phyloP scores from a whole-genome alignment of 805 yeast species.

The Candida silvicultrix region DNA sequence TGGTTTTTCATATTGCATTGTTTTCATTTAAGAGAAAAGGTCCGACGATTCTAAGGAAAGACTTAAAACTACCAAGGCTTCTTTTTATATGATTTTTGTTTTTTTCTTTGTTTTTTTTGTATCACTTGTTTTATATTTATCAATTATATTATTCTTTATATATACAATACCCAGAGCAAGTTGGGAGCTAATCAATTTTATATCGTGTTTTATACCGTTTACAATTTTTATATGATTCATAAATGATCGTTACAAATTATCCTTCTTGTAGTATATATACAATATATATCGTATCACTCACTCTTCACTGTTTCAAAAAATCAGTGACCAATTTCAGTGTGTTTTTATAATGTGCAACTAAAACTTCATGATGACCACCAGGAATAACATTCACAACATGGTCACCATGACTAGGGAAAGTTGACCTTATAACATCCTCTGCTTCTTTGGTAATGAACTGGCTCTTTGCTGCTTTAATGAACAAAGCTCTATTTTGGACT shows the following conservation, averaged over 20 bases:
- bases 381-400: neutral
- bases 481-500: slow-evolving; percentile 22
- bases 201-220: neutral
- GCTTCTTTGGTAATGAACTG: slow-evolving; percentile 31
- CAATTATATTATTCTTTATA: neutral
- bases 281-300: no score
- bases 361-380: neutral
- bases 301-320: neutral
- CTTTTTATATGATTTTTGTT: neutral
- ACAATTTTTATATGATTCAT: neutral
- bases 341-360: neutral
- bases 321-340: neutral
- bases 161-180: neutral
- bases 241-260: neutral
- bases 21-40: neutral
- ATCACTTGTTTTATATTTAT: neutral
- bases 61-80: neutral
- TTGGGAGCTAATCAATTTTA: neutral
- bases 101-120: neutral
- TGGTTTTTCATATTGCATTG: neutral
- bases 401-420: slow-evolving; percentile 1
- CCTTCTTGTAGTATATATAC: no score
- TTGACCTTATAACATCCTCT: neutral
- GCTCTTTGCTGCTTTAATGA: slow-evolving; percentile 39
- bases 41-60: neutral